These are phyloP conservation scores for Fusarium coffeatum DNA, from an alignment of 2,329 filamentous ascomycete species.

Conservation along the genomic window DNA sequence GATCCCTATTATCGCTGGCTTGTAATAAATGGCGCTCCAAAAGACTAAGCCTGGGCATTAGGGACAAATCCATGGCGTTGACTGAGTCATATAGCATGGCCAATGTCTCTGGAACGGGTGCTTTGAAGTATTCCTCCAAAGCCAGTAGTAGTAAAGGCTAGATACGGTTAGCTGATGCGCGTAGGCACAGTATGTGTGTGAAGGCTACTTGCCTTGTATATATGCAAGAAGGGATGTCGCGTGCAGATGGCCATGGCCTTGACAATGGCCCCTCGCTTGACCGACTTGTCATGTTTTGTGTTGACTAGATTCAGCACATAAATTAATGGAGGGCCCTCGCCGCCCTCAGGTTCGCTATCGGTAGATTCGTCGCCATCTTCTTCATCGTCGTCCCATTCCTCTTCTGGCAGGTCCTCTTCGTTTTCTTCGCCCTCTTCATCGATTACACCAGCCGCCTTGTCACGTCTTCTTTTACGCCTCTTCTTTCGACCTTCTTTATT, in stretches of 20 bases:
- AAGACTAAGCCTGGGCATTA: constrained; percentile 86
- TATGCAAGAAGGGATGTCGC: constrained; percentile 95
- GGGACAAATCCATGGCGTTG: constrained; percentile 94
- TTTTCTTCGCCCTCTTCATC: constrained; percentile 58
- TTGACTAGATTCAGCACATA: constrained; percentile 98
- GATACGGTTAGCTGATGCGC: constrained; percentile 28
- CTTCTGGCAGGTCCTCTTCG: constrained; percentile 58
- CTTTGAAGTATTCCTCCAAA: constrained; percentile 96
- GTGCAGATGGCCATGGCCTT: constrained; percentile 99
- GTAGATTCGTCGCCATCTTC: constrained; percentile 63
- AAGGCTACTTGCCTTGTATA: constrained; percentile 81
- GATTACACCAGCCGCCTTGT: constrained; percentile 62
- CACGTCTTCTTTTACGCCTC: constrained; percentile 63
- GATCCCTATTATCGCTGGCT: constrained; percentile 91
- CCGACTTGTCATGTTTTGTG: constrained; percentile 94
- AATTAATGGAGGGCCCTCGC: constrained; percentile 89
- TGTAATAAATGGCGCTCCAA: constrained; percentile 89
- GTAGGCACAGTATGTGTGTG: neutral
- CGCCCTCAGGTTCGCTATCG: constrained; percentile 74
- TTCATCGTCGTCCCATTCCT: constrained; percentile 63
- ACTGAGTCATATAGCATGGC: constrained; percentile 90
- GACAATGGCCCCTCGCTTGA: constrained; percentile 92
- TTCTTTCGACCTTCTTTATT: constrained; percentile 65
- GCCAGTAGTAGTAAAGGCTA: constrained; percentile 89
- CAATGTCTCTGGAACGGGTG: constrained; percentile 87